Percentiles rank a stretch among this genome's conserved stretches.
Conservation (phyloP, 2,329 filamentous ascomycete species). For the Colletotrichum sp. region DNA sequence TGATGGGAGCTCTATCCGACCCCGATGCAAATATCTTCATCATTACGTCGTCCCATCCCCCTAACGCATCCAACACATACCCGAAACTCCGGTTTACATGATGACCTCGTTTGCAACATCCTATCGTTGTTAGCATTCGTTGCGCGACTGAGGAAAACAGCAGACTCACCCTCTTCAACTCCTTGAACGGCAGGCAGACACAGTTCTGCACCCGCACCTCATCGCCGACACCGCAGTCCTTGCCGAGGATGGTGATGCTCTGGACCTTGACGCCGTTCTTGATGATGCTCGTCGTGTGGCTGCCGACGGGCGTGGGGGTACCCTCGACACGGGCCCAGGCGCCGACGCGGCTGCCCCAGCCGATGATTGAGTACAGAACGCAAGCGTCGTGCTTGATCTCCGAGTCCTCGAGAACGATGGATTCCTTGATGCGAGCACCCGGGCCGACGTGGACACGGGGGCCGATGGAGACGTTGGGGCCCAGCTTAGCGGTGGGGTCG, state of each 20-base stretch:
- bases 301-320: conserved; percentile 84
- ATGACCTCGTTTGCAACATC: conserved; percentile 89
- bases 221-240: conserved; percentile 93
- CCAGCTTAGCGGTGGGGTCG: conserved; percentile 94
- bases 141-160: background rate
- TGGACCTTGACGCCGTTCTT: conserved; percentile 99
- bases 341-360: conserved; percentile 94
- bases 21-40: conserved; percentile 13
- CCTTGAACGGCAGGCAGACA: conserved; percentile 96
- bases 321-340: conserved; percentile 99
- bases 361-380: conserved; percentile 93
- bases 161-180: conserved; percentile 85
- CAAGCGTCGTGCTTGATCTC: conserved; percentile 98
- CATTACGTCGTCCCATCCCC: conserved; percentile 10
- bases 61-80: background rate
- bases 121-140: conserved; percentile 48
- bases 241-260: conserved; percentile 95
- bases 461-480: conserved; percentile 95
- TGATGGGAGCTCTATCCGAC: conserved; percentile 10
- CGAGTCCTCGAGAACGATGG: conserved; percentile 91
- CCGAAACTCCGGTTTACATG: conserved; percentile 66
- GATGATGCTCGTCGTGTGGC: conserved; percentile 91
- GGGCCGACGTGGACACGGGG: conserved; percentile 85
- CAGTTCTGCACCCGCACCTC: conserved; percentile 98
- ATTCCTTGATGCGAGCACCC: conserved; percentile 92